Evolutionary conservation across 1,284 basidiomycete genomes (phyloP), one percentile per base, ranked within the genome.

Genomic region (Ceratobasidium theobromae): DNA sequence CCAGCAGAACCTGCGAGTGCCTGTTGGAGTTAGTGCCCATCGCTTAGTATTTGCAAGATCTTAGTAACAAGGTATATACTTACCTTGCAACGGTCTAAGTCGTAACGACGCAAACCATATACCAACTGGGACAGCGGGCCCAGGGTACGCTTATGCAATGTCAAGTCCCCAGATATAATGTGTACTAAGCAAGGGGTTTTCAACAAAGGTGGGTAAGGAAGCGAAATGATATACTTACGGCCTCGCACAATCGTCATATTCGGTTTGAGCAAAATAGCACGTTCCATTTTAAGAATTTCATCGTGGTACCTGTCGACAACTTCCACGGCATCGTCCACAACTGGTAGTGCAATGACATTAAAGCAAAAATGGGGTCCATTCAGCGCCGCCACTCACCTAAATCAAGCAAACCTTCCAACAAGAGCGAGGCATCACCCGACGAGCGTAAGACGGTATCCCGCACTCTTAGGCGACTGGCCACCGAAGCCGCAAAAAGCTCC

Each of bases 131-230:
- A 86, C 72, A 89, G 81, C 0, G 87, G 87, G 60, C 83, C 85
- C 8, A 88, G 77, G 2, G 86, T 87, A 14, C 86, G 81, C 74
- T 87, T 87, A 72, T 86, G 85, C 67, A 87, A 75, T 53, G 84
- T 85, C 12, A 89, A 78, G 72, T 88, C 87, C n/a, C 84, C 86
- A 38, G 85, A 86, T 16, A 88, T 77, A 57, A 88, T 87, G 69
- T 88, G 87, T 58, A 89, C 86, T 87, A 60, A 21, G 25, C 32
- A 48, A 4, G 32, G 28, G n/a, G 21, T 52, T 35, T 2, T n/a
- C 21, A 23, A 38, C 65, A 28, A 60, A 41, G 58, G 51, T 38
- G 30, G 32, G 38, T 4, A 25, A 28, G 54, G 21, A 45, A 9
- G 18, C 48, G 21, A 55, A 18, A 46, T 21, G 40, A 5, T 43